Evolutionary conservation across 805 yeast species (phyloP), one percentile per base, ranked within the genome.

Genomic region (Priceomyces medius): DNA sequence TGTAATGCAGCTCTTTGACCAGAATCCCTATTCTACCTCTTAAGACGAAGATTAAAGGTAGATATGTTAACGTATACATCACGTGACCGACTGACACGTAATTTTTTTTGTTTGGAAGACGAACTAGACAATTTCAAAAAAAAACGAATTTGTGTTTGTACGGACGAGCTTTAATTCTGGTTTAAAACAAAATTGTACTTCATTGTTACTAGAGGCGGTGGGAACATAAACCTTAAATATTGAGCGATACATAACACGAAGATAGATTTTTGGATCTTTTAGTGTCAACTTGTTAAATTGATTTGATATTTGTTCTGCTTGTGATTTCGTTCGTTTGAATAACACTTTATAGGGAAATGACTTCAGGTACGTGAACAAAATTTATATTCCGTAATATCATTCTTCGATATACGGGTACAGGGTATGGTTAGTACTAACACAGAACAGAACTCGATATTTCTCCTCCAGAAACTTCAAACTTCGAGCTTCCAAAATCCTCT

Each of bases 71-170:
- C n/a, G n/a, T 4, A 27, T 21, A 4, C n/a, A 35, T 3, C 38
- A 35, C 38, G 38, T 35, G 38, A 35, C 13, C 12, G 26, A 35
- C 38, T 35, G 38, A 35, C 38, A 35, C 38, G 38, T 35, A 21
- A 21, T 21, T 10, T 35, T 35, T 24, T 32, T 32, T 32, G 35
- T 32, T 19, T 32, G 35, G 14, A 31, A 31, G 18, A 26, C 29
- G n/a, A 26, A 26, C 29, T 31, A 13, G 13, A 35, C 38, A 35
- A 35, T 35, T 35, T 24, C 29, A 35, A 35, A 35, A 33, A 16
- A 33, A 18, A 35, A 35, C 20, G 24, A 21, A 13, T 21, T 35
- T 35, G 38, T 35, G 38, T 20, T 35, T 21, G 38, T 35, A 35
- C 26, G 10, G 34, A 17, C 19, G 19, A 12, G 29, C 16, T 31